These are phyloP conservation scores for Nannizzia gypsea DNA, from an alignment of 2,329 filamentous ascomycete species.

Conservation along the genomic window DNA sequence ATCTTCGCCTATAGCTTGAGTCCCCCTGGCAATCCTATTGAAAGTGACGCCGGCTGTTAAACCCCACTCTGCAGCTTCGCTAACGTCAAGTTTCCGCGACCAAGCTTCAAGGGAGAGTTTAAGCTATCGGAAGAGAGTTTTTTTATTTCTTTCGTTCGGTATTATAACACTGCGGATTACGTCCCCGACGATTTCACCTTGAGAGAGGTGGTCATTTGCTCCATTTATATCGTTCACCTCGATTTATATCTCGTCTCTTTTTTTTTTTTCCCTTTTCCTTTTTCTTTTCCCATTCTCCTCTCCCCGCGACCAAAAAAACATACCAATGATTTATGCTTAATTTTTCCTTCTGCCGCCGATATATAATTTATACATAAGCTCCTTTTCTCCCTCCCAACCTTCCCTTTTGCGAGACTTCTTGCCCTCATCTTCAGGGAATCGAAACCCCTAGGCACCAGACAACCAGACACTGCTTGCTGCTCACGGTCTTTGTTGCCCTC, in stretches of 20 bases:
- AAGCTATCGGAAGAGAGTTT: slow-evolving; percentile 4
- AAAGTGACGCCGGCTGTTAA: neutral
- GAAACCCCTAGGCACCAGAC: neutral
- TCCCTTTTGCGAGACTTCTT: slow-evolving; percentile 3
- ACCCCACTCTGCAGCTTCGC: slow-evolving; percentile 6
- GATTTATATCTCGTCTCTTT: neutral
- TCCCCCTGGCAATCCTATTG: slow-evolving; percentile 6
- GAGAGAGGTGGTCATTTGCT: slow-evolving; percentile 4
- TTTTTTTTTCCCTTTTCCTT: neutral
- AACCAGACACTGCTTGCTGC: neutral
- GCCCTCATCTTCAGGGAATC: neutral
- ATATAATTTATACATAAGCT: slow-evolving; percentile 6
- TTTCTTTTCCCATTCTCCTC: neutral
- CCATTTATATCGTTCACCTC: slow-evolving; percentile 5
- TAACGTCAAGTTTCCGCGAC: slow-evolving; percentile 6
- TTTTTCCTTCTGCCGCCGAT: slow-evolving; percentile 3
- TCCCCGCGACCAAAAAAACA: slow-evolving; percentile 3
- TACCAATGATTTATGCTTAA: slow-evolving; percentile 8
- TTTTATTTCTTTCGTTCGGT: neutral
- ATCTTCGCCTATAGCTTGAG: neutral
- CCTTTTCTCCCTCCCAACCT: neutral
- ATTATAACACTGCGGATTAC: slow-evolving; percentile 1
- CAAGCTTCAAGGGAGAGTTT: slow-evolving; percentile 6
- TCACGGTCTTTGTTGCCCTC: neutral
- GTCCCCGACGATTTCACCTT: neutral